phyloP scores from a whole-genome alignment of 371 early-diverging fungal genomes.

The Capniomyces stellatus region DNA sequence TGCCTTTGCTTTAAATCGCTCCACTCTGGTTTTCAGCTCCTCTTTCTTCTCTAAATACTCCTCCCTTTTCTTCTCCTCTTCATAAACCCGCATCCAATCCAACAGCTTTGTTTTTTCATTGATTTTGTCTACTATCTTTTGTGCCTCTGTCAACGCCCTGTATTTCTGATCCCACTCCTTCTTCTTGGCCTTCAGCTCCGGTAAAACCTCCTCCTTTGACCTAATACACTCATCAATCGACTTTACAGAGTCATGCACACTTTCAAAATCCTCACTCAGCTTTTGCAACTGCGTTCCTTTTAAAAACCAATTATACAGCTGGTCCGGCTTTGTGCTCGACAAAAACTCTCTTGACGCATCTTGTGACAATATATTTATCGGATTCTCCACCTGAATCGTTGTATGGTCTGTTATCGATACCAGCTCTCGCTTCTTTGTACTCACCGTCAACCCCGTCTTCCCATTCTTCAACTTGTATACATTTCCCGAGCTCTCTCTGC shows the following conservation, averaged over 20 bases:
- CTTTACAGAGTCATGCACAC: constrained; percentile 45
- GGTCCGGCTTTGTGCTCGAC: constrained; percentile 53
- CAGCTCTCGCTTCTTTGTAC: constrained; percentile 62
- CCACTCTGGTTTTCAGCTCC: neutral
- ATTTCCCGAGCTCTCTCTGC: constrained; percentile 35
- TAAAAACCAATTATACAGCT: constrained; percentile 77
- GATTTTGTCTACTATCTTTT: constrained; percentile 19
- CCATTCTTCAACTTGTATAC: constrained; percentile 56
- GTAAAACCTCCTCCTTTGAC: constrained; percentile 38
- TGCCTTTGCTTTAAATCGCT: neutral
- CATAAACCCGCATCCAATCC: constrained; percentile 5
- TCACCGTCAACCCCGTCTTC: constrained; percentile 33
- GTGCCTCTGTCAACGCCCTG: neutral
- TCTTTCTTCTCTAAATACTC: constrained; percentile 6
- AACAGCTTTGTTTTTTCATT: constrained; percentile 24
- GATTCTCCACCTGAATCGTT: constrained; percentile 80
- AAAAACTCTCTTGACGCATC: constrained; percentile 84
- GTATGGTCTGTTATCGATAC: constrained; percentile 69
- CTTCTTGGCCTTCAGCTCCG: constrained; percentile 37
- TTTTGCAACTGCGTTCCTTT: constrained; percentile 72
- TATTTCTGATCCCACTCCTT: constrained; percentile 32
- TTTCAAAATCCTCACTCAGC: constrained; percentile 47
- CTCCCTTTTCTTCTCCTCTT: constrained; percentile 2
- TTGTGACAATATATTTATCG: constrained; percentile 78
- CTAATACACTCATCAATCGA: constrained; percentile 34